Conservation (phyloP, 1,284 basidiomycete genomes). For the Sanghuangporus baumii region DNA sequence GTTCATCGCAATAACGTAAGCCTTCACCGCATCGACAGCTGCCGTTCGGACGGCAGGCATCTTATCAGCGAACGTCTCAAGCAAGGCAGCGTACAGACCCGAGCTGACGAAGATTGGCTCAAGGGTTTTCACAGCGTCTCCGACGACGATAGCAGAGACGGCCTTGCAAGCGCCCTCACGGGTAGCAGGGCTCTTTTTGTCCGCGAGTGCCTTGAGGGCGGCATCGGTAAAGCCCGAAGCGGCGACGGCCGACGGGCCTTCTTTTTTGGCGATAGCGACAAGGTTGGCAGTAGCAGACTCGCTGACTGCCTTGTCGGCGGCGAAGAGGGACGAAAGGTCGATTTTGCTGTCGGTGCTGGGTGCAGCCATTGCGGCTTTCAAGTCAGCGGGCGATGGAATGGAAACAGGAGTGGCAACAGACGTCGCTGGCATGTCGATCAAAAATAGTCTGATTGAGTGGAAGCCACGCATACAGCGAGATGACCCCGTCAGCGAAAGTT, state of each 20-base stretch:
- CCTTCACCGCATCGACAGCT: conserved; percentile 80
- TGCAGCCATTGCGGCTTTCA: conserved; percentile 50
- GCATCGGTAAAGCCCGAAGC: conserved; percentile 77
- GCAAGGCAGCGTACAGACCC: conserved; percentile 79
- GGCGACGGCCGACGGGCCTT: conserved; percentile 80
- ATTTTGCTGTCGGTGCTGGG: conserved; percentile 34
- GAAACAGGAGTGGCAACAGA: conserved; percentile 38
- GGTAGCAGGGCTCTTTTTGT: conserved; percentile 86
- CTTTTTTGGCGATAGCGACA: conserved; percentile 72
- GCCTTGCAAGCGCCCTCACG: conserved; percentile 82
- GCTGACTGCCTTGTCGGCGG: conserved; percentile 69
- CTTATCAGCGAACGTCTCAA: conserved; percentile 94
- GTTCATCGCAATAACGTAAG: conserved; percentile 80
- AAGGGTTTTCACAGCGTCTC: conserved; percentile 79
- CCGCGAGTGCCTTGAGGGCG: conserved; percentile 78
- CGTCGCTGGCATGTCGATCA: conserved; percentile 64
- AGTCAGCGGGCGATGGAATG: conserved; percentile 50
- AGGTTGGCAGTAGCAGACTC: conserved; percentile 67
- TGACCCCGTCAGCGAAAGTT: conserved; percentile 15
- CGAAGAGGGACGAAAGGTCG: conserved; percentile 64
- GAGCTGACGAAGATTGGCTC: conserved; percentile 88
- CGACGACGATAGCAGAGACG: conserved; percentile 66
- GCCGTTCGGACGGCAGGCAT: conserved; percentile 80
- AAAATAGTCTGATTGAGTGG: background rate
- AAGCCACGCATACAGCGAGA: background rate